A percentile compares a stretch with the other conserved stretches of the same genome.
phyloP scores from a whole-genome alignment of 2,329 filamentous ascomycete genomes.

The Lasiodiplodia sp. region DNA sequence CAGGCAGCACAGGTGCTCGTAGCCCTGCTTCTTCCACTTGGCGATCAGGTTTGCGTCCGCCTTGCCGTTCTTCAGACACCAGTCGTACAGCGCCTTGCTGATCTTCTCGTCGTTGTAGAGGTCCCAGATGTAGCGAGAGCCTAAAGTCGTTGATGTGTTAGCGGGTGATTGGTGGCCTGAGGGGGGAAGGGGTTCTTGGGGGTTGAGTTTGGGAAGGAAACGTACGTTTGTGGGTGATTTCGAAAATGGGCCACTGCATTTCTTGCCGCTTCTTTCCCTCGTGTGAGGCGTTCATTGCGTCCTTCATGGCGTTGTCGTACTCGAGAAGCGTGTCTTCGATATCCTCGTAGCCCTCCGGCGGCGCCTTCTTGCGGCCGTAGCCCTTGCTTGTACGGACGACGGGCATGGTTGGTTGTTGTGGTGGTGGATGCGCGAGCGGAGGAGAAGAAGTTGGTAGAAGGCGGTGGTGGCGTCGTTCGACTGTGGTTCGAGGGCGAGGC shows the following conservation, averaged over 20 bases:
- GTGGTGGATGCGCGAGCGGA: background rate
- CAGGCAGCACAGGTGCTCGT: constrained; percentile 96
- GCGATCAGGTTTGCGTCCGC: constrained; percentile 95
- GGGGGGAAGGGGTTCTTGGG: background rate
- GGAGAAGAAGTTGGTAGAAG: background rate
- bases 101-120: constrained; percentile 98
- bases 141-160: constrained; percentile 41
- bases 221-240: constrained; percentile 90
- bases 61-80: constrained; percentile 94
- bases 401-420: constrained; percentile 64
- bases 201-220: constrained; percentile 20
- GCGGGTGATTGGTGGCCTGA: background rate
- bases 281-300: constrained; percentile 87
- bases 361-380: constrained; percentile 77
- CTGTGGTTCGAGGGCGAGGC: background rate
- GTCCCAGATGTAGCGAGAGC: constrained; percentile 91
- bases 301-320: constrained; percentile 91
- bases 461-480: background rate
- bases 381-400: constrained; percentile 70
- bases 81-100: constrained; percentile 90
- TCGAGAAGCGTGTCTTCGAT: constrained; percentile 87
- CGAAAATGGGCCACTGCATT: constrained; percentile 95
- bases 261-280: constrained; percentile 86
- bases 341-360: constrained; percentile 85
- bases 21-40: constrained; percentile 99